Conservation (phyloP, 208 protist genomes). For the Strigomonas culicis region DNA sequence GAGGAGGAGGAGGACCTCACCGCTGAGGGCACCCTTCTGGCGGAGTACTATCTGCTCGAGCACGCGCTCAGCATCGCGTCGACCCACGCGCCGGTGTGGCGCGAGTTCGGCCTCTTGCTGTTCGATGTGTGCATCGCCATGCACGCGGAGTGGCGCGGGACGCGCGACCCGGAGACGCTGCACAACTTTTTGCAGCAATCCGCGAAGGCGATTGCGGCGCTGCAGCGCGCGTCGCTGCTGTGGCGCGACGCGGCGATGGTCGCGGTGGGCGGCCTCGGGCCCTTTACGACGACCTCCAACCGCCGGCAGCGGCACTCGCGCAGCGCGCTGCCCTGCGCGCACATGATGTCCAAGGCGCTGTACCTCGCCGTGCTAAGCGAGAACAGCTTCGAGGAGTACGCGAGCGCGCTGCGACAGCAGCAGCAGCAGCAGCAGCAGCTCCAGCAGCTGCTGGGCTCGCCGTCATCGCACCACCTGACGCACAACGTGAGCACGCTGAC, state of each 20-base stretch:
- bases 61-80: conserved; percentile 53
- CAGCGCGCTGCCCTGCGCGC: conserved; percentile 52
- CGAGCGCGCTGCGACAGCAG: conserved; percentile 13
- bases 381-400: conserved; percentile 20
- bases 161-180: conserved; percentile 65
- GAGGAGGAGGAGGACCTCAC: conserved; percentile 28
- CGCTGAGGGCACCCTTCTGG: conserved; percentile 44
- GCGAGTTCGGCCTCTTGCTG: conserved; percentile 80
- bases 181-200: conserved; percentile 76
- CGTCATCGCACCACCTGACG: neutral
- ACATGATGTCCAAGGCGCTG: conserved; percentile 75
- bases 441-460: neutral
- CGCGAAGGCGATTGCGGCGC: conserved; percentile 66
- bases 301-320: conserved; percentile 67
- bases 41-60: conserved; percentile 83
- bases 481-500: neutral
- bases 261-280: conserved; percentile 60
- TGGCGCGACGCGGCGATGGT: conserved; percentile 54
- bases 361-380: conserved; percentile 61
- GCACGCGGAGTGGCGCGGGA: conserved; percentile 65
- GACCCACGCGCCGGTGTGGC: conserved; percentile 42
- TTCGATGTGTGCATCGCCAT: conserved; percentile 88
- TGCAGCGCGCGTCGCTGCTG: conserved; percentile 72
- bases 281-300: conserved; percentile 47
- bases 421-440: conserved; percentile 1